Conservation (phyloP, 2,329 filamentous ascomycete genomes). For the Cytospora chrysosperma region DNA sequence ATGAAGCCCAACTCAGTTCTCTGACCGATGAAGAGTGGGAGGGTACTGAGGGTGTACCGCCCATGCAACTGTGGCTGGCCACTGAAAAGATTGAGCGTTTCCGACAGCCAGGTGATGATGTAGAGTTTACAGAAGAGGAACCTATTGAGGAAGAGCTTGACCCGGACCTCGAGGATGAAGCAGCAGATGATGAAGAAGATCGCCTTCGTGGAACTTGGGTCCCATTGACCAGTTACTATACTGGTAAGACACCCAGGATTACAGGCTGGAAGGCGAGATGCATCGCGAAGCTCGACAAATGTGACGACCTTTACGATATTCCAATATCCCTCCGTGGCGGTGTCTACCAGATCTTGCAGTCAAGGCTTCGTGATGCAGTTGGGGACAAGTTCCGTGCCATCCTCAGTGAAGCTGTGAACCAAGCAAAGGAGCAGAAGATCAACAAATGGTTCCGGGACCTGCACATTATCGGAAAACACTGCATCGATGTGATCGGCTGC, state of each 20-base stretch:
- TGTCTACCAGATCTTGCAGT: conserved; percentile 66
- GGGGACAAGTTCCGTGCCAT: conserved; percentile 47
- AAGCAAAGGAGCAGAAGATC: conserved; percentile 53
- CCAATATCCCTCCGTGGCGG: conserved; percentile 54
- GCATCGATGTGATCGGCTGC: conserved; percentile 56
- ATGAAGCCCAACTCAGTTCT: conserved; percentile 60
- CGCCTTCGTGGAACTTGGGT: conserved; percentile 47
- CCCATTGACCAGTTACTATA: conserved; percentile 42
- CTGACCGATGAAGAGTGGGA: conserved; percentile 50
- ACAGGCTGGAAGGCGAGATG: conserved; percentile 25
- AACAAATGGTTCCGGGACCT: conserved; percentile 60
- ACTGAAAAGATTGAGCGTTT: conserved; percentile 50
- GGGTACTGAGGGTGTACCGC: conserved; percentile 25
- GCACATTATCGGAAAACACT: conserved; percentile 36
- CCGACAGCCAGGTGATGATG: conserved; percentile 13
- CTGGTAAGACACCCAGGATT: conserved; percentile 32
- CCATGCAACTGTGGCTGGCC: conserved; percentile 45
- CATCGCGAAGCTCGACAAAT: conserved; percentile 19
- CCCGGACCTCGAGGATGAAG: conserved; percentile 35
- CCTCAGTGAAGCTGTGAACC: conserved; percentile 48
- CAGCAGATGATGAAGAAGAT: conserved; percentile 37
- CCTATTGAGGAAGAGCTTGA: conserved; percentile 60
- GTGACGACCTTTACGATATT: conserved; percentile 61
- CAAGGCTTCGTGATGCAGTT: conserved; percentile 49
- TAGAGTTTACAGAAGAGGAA: conserved; percentile 34